Evolutionary conservation across 257 asterid species (phyloP).

Genomic region (Solanum paucissectum): DNA sequence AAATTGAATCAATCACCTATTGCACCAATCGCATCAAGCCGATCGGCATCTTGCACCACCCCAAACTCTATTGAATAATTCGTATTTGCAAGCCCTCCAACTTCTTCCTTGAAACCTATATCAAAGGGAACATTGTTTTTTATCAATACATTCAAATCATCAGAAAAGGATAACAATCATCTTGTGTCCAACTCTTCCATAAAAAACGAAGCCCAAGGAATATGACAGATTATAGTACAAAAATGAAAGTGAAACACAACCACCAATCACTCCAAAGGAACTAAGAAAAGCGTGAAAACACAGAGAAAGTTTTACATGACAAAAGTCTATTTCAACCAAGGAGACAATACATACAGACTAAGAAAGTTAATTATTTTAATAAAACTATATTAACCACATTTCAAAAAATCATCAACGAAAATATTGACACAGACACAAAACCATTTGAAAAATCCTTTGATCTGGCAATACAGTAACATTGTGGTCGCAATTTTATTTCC

Average conservation of each 20-base stretch:
- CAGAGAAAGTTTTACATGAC: background rate
- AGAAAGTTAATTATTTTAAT: background rate
- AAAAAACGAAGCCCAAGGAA: background rate
- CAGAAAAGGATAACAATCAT: background rate
- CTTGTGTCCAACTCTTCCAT: background rate
- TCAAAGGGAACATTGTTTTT: background rate
- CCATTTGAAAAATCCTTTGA: background rate
- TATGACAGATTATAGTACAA: background rate
- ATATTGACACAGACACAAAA: background rate
- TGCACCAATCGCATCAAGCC: conserved; percentile 98
- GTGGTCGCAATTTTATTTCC: background rate
- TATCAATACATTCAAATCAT: background rate
- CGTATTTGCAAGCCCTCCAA: conserved; percentile 30
- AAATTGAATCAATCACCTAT: conserved; percentile 37
- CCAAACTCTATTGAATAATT: conserved; percentile 53
- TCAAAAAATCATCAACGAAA: background rate
- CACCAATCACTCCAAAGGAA: background rate
- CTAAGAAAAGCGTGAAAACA: background rate
- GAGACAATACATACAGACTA: background rate
- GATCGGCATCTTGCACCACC: conserved; percentile 96
- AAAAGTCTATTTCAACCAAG: background rate
- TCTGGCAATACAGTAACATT: background rate
- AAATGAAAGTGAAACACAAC: background rate
- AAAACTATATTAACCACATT: background rate
- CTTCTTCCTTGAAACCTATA: conserved; percentile 80